These are phyloP conservation scores for Spathaspora sp. DNA, from an alignment of 1,139 yeast genomes.

Conservation along the genomic window DNA sequence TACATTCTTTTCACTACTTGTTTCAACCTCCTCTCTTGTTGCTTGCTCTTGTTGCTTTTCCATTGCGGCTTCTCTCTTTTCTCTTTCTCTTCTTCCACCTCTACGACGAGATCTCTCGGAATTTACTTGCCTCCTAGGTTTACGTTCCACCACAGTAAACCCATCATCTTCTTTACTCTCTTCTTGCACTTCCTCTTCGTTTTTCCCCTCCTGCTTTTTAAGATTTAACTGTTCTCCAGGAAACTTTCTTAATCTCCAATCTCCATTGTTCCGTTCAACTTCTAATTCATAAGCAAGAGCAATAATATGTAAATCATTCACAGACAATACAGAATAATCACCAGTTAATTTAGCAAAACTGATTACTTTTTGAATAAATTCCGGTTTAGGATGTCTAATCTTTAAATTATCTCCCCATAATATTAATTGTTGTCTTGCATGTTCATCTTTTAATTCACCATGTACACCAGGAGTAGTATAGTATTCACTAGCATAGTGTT, in stretches of 20 bases:
- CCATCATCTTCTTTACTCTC: conserved; percentile 8
- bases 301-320: conserved; percentile 87
- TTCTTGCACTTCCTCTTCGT: conserved; percentile 9
- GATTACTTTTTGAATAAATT: conserved; percentile 61
- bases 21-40: conserved; percentile 5
- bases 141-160: conserved; percentile 7
- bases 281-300: conserved; percentile 92
- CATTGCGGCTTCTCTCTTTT: conserved; percentile 46
- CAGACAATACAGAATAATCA: conserved; percentile 82
- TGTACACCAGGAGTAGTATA: conserved; percentile 92
- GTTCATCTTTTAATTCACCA: conserved; percentile 83
- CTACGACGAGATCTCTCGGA: conserved; percentile 53
- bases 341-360: conserved; percentile 87
- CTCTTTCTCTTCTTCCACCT: conserved; percentile 65
- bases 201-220: conserved; percentile 11
- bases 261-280: conserved; percentile 65
- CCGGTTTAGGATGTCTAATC: conserved; percentile 74
- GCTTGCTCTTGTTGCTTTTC: conserved; percentile 23
- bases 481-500: conserved; percentile 64
- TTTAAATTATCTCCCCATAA: conserved; percentile 71
- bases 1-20: conserved; percentile 8
- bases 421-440: conserved; percentile 71
- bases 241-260: conserved; percentile 62
- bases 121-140: conserved; percentile 5
- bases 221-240: conserved; percentile 59